phyloP scores from a whole-genome alignment of 208 protist genomes.

The Naegleria fowleri region DNA sequence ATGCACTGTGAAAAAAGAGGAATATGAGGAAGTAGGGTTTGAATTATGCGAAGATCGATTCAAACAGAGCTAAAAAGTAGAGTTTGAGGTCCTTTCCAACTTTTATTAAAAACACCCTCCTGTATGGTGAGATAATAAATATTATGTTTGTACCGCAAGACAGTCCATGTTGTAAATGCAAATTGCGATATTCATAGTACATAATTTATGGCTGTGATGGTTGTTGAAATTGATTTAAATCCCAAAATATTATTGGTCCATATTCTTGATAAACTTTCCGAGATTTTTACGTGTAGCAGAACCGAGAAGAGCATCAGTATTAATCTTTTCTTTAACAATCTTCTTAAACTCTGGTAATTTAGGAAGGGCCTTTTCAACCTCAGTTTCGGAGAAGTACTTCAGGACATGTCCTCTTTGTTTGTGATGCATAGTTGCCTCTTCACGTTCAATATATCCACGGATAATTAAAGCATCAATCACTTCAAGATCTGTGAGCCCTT shows the following conservation, averaged over 20 bases:
- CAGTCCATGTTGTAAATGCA: no score
- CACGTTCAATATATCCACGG: neutral
- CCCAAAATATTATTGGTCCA: neutral
- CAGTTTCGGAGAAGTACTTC: neutral
- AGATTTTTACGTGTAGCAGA: neutral
- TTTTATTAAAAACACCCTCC: no score
- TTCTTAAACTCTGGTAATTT: neutral
- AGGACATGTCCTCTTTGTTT: slow-evolving; percentile 23
- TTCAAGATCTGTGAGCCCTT: neutral
- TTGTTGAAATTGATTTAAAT: neutral
- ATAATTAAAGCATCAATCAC: neutral
- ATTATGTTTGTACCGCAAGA: no score
- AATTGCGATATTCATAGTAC: no score
- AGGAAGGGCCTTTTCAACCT: neutral
- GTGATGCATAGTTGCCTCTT: neutral
- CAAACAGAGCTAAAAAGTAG: neutral
- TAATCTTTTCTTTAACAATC: neutral
- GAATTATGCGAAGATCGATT: slow-evolving; percentile 8
- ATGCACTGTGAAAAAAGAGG: neutral
- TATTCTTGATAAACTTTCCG: neutral
- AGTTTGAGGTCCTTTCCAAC: no score
- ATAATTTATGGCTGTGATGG: no score
- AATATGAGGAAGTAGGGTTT: slow-evolving; percentile 18
- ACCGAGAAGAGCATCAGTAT: neutral
- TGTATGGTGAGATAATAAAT: no score